phyloP scores from a whole-genome alignment of 2,329 filamentous ascomycete species.

The Curvularia eragrostidis region DNA sequence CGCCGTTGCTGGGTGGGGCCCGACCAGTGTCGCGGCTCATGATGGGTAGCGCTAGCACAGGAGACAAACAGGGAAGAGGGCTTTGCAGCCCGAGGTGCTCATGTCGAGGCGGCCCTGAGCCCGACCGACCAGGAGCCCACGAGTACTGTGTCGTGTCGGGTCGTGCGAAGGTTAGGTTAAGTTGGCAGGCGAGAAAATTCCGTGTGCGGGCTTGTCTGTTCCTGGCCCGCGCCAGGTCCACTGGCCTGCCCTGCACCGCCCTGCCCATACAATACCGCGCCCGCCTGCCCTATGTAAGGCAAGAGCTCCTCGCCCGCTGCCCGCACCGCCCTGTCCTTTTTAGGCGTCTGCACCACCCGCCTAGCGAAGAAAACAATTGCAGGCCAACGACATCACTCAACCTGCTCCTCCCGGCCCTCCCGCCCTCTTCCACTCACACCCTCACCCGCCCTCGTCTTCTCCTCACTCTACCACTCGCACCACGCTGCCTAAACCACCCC shows the following conservation, averaged over 20 bases:
- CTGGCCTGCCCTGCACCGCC: constrained; percentile 6
- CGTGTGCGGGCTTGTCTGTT: constrained; percentile 17
- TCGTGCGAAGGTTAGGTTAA: too few species aligned
- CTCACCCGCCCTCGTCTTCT: constrained; percentile 1
- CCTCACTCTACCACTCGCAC: too few species aligned
- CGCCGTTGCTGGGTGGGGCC: constrained; percentile 16
- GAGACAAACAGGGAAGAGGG: constrained; percentile 18
- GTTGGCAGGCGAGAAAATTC: constrained; percentile 21
- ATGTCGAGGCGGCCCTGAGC: constrained; percentile 12
- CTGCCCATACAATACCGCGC: background rate
- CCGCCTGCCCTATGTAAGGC: background rate
- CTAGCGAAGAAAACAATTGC: constrained; percentile 3
- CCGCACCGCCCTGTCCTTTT: background rate
- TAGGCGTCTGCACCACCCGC: background rate
- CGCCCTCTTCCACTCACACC: background rate
- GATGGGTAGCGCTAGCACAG: constrained; percentile 14
- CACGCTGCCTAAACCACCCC: background rate
- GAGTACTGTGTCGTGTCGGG: too few species aligned
- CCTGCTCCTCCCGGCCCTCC: background rate
- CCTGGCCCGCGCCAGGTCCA: constrained; percentile 7
- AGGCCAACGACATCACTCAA: constrained; percentile 4
- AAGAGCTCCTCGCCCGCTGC: too few species aligned
- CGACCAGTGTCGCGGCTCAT: constrained; percentile 17
- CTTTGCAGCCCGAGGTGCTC: constrained; percentile 15
- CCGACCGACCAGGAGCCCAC: constrained; percentile 9